Evolutionary conservation across 768 basidiomycete genomes (phyloP).

Genomic region (Phanerochaete carnosa): DNA sequence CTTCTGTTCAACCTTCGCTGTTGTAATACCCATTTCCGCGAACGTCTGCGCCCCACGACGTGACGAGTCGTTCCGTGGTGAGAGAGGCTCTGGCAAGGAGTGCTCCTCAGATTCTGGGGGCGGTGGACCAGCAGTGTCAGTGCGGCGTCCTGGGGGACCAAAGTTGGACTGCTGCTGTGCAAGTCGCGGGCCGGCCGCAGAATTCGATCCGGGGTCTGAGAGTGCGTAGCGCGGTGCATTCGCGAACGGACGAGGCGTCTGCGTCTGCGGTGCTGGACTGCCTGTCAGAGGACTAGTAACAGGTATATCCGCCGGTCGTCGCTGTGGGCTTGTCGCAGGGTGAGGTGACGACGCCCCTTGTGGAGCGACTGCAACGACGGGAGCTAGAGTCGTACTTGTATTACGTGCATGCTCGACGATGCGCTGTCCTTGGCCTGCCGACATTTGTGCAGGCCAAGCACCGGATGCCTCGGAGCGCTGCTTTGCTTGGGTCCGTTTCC

Average conservation of each 20-base stretch:
- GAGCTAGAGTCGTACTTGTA: constrained; percentile 34
- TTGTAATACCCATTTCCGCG: constrained; percentile 90
- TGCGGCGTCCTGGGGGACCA: constrained; percentile 13
- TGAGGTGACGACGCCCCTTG: not conserved
- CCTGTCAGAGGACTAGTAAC: not conserved
- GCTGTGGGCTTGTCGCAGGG: not conserved
- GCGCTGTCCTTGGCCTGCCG: constrained; percentile 34
- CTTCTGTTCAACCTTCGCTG: constrained; percentile 73
- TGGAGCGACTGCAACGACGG: not conserved
- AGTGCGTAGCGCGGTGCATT: constrained; percentile 46
- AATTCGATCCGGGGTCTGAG: constrained; percentile 35
- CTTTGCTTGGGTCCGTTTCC: constrained; percentile 75
- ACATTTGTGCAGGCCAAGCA: constrained; percentile 16
- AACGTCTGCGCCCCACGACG: constrained; percentile 68
- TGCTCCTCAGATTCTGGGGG: not conserved
- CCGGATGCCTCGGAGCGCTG: constrained; percentile 44
- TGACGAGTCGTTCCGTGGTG: constrained; percentile 12
- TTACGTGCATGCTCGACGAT: constrained; percentile 56
- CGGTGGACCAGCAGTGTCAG: not conserved
- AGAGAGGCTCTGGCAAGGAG: not conserved
- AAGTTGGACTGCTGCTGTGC: constrained; percentile 7
- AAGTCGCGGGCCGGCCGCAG: constrained; percentile 10
- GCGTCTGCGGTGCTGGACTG: not conserved
- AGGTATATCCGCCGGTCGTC: not conserved
- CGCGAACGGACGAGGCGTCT: constrained; percentile 28